Conservation (phyloP, 257 asterid genomes). For the Solanum appendiculatum region DNA sequence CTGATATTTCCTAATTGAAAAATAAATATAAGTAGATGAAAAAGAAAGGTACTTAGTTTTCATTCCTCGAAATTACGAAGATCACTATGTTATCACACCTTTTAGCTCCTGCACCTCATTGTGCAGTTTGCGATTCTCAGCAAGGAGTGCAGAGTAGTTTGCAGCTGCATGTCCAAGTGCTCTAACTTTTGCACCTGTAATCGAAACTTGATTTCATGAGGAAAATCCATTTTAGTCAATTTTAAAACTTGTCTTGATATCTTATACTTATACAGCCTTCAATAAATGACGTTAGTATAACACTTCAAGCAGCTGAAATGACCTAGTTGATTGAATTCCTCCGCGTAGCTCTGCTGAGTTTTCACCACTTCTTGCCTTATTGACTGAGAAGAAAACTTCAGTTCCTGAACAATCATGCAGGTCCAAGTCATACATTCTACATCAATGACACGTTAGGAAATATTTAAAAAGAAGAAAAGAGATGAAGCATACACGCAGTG, state of each 20-base stretch:
- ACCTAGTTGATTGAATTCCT: conserved; percentile 29
- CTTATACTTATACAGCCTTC: neutral
- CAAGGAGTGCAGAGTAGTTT: conserved; percentile 41
- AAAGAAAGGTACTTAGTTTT: neutral
- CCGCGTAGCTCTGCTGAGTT: conserved; percentile 51
- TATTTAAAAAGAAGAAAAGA: neutral
- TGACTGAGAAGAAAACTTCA: conserved; percentile 43
- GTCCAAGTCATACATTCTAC: neutral
- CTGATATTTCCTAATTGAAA: conserved; percentile 66
- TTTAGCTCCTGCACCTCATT: conserved; percentile 76
- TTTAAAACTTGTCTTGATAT: neutral
- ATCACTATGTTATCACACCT: conserved; percentile 31
- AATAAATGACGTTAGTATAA: neutral
- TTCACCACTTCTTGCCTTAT: conserved; percentile 60
- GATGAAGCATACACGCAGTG: conserved; percentile 50
- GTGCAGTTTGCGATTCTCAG: conserved; percentile 63
- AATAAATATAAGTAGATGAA: neutral
- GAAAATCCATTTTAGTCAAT: neutral
- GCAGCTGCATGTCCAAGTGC: conserved; percentile 44
- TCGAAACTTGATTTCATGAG: neutral
- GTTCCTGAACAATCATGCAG: neutral
- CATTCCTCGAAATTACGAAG: neutral
- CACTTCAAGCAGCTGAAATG: neutral
- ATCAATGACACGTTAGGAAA: neutral
- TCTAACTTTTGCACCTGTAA: conserved; percentile 38